phyloP scores from a whole-genome alignment of 148 eudicot species.

The Nepenthes gracilis region DNA sequence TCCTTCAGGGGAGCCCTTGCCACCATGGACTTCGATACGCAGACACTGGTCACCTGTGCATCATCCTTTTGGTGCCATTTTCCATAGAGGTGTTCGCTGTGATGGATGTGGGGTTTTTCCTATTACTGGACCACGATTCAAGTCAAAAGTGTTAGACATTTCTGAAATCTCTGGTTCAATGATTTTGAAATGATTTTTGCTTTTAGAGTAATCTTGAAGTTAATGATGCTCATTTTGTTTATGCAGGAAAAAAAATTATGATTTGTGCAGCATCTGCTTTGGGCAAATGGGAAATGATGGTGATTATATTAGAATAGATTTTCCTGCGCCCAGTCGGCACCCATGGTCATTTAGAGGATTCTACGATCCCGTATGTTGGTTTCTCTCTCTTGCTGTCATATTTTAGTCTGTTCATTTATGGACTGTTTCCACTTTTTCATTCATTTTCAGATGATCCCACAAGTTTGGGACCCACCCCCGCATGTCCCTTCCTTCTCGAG shows the following conservation, averaged over 20 bases:
- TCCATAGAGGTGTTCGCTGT: constrained; percentile 81
- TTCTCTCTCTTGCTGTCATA: constrained; percentile 1
- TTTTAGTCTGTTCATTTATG: not conserved
- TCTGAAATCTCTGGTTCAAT: not conserved
- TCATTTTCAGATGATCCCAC: constrained; percentile 5
- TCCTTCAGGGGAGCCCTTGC: not conserved
- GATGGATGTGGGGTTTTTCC: constrained; percentile 84
- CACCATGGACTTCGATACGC: not conserved
- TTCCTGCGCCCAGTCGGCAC: constrained; percentile 24
- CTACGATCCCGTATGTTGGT: constrained; percentile 25
- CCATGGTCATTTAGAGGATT: constrained; percentile 13
- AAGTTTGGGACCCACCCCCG: constrained; percentile 9
- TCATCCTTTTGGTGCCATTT: constrained; percentile 14
- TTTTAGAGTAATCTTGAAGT: not conserved
- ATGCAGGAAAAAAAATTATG: constrained; percentile 65
- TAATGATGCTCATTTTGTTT: constrained; percentile 7
- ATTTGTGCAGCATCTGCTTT: constrained; percentile 71
- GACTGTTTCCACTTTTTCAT: constrained; percentile 1
- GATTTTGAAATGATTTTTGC: not conserved
- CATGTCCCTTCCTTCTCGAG: constrained; percentile 10
- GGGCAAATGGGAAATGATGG: constrained; percentile 31
- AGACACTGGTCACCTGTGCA: not conserved
- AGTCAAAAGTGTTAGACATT: constrained; percentile 71
- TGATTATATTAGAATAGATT: constrained; percentile 62
- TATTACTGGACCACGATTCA: constrained; percentile 77